Evolutionary conservation across 352 stramenopile species (phyloP), one percentile per base, ranked within the genome.

Genomic region (Globisporangium lucens): DNA sequence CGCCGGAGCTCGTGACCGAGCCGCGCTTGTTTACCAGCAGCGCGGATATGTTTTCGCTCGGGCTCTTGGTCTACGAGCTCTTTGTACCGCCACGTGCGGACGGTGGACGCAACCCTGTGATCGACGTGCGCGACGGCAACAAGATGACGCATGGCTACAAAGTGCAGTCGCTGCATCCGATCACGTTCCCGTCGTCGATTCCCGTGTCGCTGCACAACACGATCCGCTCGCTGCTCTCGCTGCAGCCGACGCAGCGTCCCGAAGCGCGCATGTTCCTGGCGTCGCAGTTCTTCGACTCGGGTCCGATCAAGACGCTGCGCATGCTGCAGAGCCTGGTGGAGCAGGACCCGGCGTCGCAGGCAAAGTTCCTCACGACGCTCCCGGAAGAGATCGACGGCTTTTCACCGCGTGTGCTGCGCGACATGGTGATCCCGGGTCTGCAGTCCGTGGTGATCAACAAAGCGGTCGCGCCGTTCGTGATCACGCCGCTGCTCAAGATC

Each of bases 111-210:
- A 91, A 92, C 30, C 85, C 89, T 2, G 84, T 96, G 49, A 73
- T 97, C 10, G 85, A 95, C 58, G 83, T 93, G 24, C 77, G 78
- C 43, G 89, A 97, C 60, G 89, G 87, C 41, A 97, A 97, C 77
- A 91, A 89, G 57, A 91, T 95, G 83, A 95, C 88, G 0, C 83
- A 97, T 70, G 83, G 80, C 24, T 95, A 96, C 77, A 95, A 96
- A 63, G 84, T 94, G 59, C 87, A 92, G 73, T 93, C 88, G n/a
- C 74, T 97, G 60, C 88, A 96, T 58, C 88, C 88, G 38, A 94
- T 96, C 56, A 79, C 82, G 58, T 96, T 96, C 74, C 85, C 84
- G 52, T 60, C 76, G 15, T 84, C 82, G 0, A 81, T 96, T 47
- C 88, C 88, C n/a, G 86, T 89, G 43, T 75, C 86, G 41, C 69